phyloP scores from a whole-genome alignment of 2,329 filamentous ascomycete species.

The Blastomyces percursus region DNA sequence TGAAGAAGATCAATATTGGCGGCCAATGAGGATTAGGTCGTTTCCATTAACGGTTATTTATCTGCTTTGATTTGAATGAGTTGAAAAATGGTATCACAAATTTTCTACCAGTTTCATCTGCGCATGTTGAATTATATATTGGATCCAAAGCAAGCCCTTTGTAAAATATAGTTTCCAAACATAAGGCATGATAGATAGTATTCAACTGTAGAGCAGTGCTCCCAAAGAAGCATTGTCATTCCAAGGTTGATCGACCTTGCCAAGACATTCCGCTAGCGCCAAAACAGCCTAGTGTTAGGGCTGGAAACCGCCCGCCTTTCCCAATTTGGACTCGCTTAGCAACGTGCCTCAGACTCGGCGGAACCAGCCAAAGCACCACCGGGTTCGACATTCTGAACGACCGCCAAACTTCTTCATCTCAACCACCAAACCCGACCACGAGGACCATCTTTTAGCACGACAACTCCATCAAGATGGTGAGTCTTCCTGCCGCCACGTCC shows the following conservation, averaged over 20 bases:
- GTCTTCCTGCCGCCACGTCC: slow-evolving; percentile 13
- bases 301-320: slow-evolving; percentile 23
- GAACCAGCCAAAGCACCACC: slow-evolving; percentile 28
- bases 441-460: slow-evolving; percentile 34
- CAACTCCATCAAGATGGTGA: slow-evolving; percentile 39
- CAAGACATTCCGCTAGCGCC: slow-evolving; percentile 8
- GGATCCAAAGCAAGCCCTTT: not conserved
- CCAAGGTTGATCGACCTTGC: not conserved
- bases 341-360: slow-evolving; percentile 1
- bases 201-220: not conserved
- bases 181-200: not conserved
- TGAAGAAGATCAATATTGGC: not conserved
- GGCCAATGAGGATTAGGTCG: not conserved
- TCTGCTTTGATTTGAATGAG: not conserved
- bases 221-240: not conserved
- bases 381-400: slow-evolving; percentile 19
- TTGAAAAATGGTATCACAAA: not conserved
- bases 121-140: not conserved
- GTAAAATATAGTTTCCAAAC: not conserved
- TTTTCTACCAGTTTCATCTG: not conserved
- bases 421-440: slow-evolving; percentile 25
- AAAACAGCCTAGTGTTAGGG: slow-evolving; percentile 29
- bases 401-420: slow-evolving; percentile 20
- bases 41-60: not conserved
- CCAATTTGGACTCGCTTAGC: slow-evolving; percentile 14